Base-by-base conservation (phyloP, 2,329 filamentous ascomycete species). In the Penicillium sp. region DNA sequence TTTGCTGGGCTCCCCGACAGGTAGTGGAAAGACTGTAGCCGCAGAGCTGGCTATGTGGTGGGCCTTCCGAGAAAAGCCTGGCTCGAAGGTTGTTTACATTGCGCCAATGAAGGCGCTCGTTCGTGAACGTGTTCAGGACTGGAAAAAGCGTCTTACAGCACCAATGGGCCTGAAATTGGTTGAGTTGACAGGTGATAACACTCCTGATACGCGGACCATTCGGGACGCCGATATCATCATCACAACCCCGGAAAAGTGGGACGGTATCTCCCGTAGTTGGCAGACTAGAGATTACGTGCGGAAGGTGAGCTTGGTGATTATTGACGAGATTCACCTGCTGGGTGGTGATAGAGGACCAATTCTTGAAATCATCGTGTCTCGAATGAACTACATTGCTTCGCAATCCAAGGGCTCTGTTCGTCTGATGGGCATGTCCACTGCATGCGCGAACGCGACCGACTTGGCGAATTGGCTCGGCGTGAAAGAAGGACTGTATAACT, bases 91-190 rank as follows among this genome's bases (percentile, higher is more conserved):
- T 2, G 93, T 98, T 12, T 98, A 98, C 67, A 97, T 98, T 64
- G 93, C 93, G 2, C 94, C 94, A 0, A 98, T 98, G 94, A 98
- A 98, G 70, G 94, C 94, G 0, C 82, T 98, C 28, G 93, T 98
- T 19, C 87, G 93, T 3, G 93, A 98, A 68, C 83, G 93, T 69
- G 91, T 98, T 24, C 87, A 95, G 63, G 94, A 98, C 65, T 98
- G 93, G 94, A 82, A 86, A 12, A 80, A 80, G 51, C 82, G 93
- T 15, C 78, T 98, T 31, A 88, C 89, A 0, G 75, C 77, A 1
- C 87, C 89, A 1, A 83, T 97, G 73, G 89, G 90, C 0, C 68
- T 97, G 55, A 94, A 88, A 68, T 75, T 98, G 17, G 93, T 98
- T 15, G 93, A 98, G 70, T 75, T 98, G 73, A 98, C 94, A 12